Base-by-base conservation (phyloP, 2,329 filamentous ascomycete species). In the Colletotrichum lindemuthianum region DNA sequence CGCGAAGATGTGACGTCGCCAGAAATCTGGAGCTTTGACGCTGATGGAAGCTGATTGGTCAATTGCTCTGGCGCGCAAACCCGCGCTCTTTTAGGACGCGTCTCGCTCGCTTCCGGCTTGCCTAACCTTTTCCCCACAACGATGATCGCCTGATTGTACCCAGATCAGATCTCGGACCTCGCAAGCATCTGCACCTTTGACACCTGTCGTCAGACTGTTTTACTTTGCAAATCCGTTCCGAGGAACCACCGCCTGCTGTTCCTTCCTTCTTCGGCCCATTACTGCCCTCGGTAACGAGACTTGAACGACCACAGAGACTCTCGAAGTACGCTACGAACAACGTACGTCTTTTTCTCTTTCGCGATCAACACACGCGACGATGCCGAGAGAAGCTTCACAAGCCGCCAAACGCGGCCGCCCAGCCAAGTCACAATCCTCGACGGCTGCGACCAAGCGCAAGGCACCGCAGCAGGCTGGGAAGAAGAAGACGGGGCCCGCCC, bases 381-480 rank as follows among this genome's bases (percentile, higher is more conserved):
- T 82, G 36, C 78, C 81, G 1, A 82, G 80, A 50, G 72, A 76
- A 64, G 70, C 79, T 1, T 69, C 77, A 5, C 70, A 72, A 7
- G 67, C 74, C 8, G 68, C 72, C 10, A 60, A 72, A 36, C 79
- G 80, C 41, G 79, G 78, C 33, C 77, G 78, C 7, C 71, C 77
- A 5, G 33, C 58, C 69, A 74, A 60, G 32, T 15, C 69, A 3
- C 67, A 68, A 32, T 40, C 55, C 3, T 36, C 56, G 11, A 51
- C 45, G 45, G 34, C 50, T 10, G 63, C 44, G 16, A 39, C 52
- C 55, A 63, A 63, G 43, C 60, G 59, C 16, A 51, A 68, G 53
- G 70, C 74, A 12, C 67, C 72, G 57, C 11, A 74, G 73, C 70
- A 74, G 59, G 58, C 57, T 11, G 60, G 45, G 24, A 53, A 48